Evolutionary conservation across 1,284 basidiomycete genomes (phyloP).

Genomic region (Melampsora larici-populina): DNA sequence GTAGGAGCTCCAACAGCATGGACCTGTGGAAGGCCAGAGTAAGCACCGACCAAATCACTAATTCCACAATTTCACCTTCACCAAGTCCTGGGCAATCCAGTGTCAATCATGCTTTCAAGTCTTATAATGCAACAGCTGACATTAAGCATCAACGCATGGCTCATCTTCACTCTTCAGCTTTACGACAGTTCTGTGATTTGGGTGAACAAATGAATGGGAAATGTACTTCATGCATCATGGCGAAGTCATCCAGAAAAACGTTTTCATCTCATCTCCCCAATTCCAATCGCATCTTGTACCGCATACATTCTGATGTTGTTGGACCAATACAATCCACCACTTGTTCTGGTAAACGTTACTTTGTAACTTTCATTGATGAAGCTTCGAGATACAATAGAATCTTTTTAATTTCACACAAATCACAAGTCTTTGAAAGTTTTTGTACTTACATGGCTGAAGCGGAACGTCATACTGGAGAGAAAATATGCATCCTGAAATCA

Average conservation of each 20-base stretch:
- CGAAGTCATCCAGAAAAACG: background rate
- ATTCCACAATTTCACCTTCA: no score
- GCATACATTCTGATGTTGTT: background rate
- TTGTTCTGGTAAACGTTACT: background rate
- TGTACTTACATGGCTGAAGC: background rate
- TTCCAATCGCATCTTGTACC: background rate
- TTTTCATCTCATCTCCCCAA: background rate
- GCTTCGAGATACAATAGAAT: background rate
- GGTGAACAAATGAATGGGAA: no score
- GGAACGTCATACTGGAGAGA: background rate
- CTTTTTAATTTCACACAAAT: background rate
- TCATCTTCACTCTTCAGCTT: no score
- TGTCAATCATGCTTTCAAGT: no score
- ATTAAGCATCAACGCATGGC: no score
- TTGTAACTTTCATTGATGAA: background rate
- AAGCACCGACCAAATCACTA: no score
- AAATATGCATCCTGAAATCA: background rate
- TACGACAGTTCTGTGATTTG: no score
- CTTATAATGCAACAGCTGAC: no score
- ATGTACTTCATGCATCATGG: background rate
- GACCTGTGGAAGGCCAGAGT: no score
- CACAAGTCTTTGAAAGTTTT: background rate
- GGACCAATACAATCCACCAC: background rate
- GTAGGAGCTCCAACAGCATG: no score
- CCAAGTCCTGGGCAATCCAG: no score